Conservation (phyloP, 306 rosid genomes). For the Dryas alaskensis region DNA sequence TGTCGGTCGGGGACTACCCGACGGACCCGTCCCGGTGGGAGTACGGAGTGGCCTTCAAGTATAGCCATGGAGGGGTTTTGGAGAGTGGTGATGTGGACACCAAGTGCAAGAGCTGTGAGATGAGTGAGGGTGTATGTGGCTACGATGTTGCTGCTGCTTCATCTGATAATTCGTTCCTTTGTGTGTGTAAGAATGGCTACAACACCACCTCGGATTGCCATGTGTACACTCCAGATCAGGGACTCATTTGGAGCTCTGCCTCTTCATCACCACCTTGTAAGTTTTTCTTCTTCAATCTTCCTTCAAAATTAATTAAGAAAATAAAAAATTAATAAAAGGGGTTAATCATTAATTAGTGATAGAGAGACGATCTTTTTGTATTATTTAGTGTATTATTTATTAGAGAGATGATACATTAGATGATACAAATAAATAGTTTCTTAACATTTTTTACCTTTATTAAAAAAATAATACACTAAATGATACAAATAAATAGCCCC, state of each 20-base stretch:
- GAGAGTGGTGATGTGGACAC: constrained; percentile 33
- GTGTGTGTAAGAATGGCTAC: constrained; percentile 51
- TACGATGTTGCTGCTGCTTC: constrained; percentile 18
- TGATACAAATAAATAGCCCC: too few relatives aligned
- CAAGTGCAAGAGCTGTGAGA: constrained; percentile 52
- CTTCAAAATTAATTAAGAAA: too few relatives aligned
- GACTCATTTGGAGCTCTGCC: constrained; percentile 30
- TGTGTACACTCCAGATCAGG: constrained; percentile 23
- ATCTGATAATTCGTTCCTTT: constrained; percentile 43
- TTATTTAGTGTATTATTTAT: too few relatives aligned
- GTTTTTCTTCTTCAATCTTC: constrained; percentile 9
- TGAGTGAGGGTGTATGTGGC: constrained; percentile 67
- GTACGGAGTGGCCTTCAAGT: constrained; percentile 57
- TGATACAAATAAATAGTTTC: too few relatives aligned
- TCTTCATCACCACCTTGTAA: constrained; percentile 30
- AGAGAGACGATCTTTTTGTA: too few relatives aligned
- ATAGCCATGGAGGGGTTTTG: constrained; percentile 29
- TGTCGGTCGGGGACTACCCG: constrained; percentile 48
- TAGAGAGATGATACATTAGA: too few relatives aligned
- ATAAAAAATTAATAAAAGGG: too few relatives aligned
- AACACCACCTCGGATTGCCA: constrained; percentile 57
- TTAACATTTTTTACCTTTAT: too few relatives aligned
- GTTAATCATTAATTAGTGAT: too few relatives aligned
- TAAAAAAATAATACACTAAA: too few relatives aligned
- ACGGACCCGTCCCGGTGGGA: constrained; percentile 53